Evolutionary conservation across 306 rosid species (phyloP), one percentile per base, ranked within the genome.

Genomic region (Glycine tomentella): DNA sequence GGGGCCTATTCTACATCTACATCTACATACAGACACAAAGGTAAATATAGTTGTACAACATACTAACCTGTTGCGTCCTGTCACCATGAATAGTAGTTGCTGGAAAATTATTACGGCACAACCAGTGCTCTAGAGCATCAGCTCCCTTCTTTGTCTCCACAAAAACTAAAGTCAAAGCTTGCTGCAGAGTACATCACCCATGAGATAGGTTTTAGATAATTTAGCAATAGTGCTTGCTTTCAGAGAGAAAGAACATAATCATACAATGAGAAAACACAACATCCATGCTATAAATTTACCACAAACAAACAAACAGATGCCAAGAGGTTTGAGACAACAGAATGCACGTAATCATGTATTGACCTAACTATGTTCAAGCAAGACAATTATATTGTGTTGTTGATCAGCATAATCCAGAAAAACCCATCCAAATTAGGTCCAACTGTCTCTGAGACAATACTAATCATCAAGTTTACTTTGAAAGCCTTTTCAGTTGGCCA

Each of bases 111-210:
- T 93, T 90, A 14, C 83, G 64, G 38, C 90, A 89, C 65, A 95
- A 70, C 98, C 98, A 95, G 62, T 93, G 87, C 83, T 95, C 99
- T 75, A 95, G 92, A 7, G 98, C 86, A 85, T 95, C 99, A 66
- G 98, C 99, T 87, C 99, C 98, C 85, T 95, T 95, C 88, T 95
- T 95, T 79, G 99, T 95, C 96, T 95, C 99, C 87, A 95, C 99
- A 87, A 95, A 93, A 59, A 95, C 98, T 82, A 95, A 88, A 33
- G 98, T 95, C 82, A 95, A 87, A 72, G 98, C 86, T 92, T 95
- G 99, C 98, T 95, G 97, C 79, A 79, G 81, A 59, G 50, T 69
- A 53, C 69, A 65, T 36, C 78, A 67, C 7, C 31, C 15, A 73
- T 17, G 3, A 44, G 45, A 40, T 77, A 45, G 42, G 11, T 38